phyloP scores from a whole-genome alignment of 2,329 filamentous ascomycete genomes.

The Albifimbria verrucaria region DNA sequence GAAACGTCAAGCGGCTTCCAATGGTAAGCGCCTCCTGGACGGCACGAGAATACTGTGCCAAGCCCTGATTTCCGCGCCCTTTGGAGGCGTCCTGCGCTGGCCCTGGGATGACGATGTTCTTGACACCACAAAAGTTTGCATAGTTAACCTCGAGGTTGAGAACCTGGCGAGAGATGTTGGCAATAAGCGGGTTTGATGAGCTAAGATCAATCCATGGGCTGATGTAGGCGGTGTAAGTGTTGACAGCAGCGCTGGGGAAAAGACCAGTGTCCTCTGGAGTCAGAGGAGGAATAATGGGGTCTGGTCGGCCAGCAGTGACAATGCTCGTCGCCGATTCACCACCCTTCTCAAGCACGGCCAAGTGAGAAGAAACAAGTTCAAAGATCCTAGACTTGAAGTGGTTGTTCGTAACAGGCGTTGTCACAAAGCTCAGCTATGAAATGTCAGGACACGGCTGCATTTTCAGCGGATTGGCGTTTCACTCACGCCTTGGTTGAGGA shows the following conservation, averaged over 20 bases:
- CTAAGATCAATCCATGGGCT: conserved; percentile 92
- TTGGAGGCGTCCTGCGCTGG: conserved; percentile 63
- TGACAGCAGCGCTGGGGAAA: conserved; percentile 64
- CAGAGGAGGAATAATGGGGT: conserved; percentile 63
- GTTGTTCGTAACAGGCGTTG: conserved; percentile 71
- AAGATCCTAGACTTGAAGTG: conserved; percentile 69
- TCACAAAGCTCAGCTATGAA: conserved; percentile 72
- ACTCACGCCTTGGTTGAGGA: conserved; percentile 67
- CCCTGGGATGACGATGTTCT: conserved; percentile 77
- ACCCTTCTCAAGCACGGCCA: conserved; percentile 40
- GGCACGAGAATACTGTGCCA: conserved; percentile 77
- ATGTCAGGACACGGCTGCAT: conserved; percentile 19
- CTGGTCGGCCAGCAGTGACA: conserved; percentile 44
- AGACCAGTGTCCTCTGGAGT: conserved; percentile 76
- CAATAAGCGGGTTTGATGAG: conserved; percentile 76
- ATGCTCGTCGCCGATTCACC: conserved; percentile 35
- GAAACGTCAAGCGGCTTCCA: conserved; percentile 73
- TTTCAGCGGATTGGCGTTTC: background rate
- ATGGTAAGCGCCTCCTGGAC: conserved; percentile 75
- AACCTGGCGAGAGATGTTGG: conserved; percentile 84
- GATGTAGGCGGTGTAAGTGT: conserved; percentile 73
- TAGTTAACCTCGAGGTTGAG: conserved; percentile 90
- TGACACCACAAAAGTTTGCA: conserved; percentile 89
- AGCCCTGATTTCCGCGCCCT: conserved; percentile 44
- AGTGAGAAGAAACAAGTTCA: conserved; percentile 55